Evolutionary conservation across 1,284 basidiomycete species (phyloP).

Genomic region (Mycena sp.): DNA sequence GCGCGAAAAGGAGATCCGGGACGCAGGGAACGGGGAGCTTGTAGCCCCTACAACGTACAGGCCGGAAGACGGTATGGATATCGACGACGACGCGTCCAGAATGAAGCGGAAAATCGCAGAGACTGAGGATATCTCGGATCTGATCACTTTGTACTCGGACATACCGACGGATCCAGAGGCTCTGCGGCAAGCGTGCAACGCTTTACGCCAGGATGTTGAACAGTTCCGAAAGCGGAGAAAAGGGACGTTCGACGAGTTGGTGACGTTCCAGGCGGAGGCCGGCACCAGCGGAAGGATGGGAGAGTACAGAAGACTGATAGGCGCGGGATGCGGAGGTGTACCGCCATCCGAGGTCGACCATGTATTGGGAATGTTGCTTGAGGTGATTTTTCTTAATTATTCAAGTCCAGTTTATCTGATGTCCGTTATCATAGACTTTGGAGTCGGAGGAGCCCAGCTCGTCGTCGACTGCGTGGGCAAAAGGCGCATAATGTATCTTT

Average conservation of each 20-base stretch:
- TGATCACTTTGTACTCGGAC: constrained; percentile 64
- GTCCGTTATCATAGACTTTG: constrained; percentile 59
- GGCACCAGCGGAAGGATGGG: constrained; percentile 90
- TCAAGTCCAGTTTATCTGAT: constrained; percentile 8
- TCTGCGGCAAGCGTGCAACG: constrained; percentile 67
- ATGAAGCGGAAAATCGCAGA: constrained; percentile 57
- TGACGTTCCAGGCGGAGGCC: constrained; percentile 85
- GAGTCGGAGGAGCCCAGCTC: constrained; percentile 78
- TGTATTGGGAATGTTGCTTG: constrained; percentile 83
- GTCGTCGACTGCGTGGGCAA: constrained; percentile 56
- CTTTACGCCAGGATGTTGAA: constrained; percentile 70
- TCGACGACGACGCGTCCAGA: constrained; percentile 38
- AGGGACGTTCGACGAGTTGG: constrained; percentile 77
- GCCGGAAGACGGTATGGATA: constrained; percentile 54
- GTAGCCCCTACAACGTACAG: constrained; percentile 52
- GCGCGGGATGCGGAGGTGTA: constrained; percentile 91
- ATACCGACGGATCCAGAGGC: constrained; percentile 67
- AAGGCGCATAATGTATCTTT: constrained; percentile 21
- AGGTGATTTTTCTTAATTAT: constrained; percentile 59
- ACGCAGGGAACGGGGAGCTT: constrained; percentile 64
- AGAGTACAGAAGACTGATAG: constrained; percentile 88
- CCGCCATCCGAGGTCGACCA: constrained; percentile 85
- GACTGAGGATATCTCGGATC: constrained; percentile 70
- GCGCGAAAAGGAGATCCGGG: constrained; percentile 73
- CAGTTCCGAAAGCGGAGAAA: constrained; percentile 74